Evolutionary conservation across 148 eudicot genomes (phyloP), one percentile per base, ranked within the genome.

Genomic region (Camellia granthamiana): DNA sequence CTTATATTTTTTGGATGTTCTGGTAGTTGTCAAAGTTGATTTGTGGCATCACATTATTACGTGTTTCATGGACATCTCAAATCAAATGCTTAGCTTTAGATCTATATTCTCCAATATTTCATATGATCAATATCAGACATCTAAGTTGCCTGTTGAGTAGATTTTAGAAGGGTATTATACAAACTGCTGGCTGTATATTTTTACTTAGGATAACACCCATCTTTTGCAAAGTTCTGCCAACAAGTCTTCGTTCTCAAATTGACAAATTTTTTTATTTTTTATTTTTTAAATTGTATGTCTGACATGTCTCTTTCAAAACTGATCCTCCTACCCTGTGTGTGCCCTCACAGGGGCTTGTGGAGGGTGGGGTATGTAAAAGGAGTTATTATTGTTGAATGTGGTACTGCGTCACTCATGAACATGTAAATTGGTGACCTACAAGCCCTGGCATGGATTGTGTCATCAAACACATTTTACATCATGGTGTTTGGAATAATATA

Each of bases 1-100:
- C 5, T 10, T 30, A 30, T 30, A 19, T 15, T 30, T 30, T 30
- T 52, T 74, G 23, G 19, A 74, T 74, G 52, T 10, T 72, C 59
- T 47, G 23, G 67, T 21, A 75, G 69, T 44, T 16, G 11, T 62
- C 65, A 6, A 68, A 77, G 51, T 75, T 19, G 75, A 62, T 61
- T 55, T 52, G 10, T 23, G 6, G 23, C 12, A 18, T 13, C 16
- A 18, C 42, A 3, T 64, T 10, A 64, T 64, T 8, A 3, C 14
- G 23, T 64, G 42, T 23, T 21, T 15, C 64, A 16, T 18, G 64
- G 64, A 60, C 4, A 6, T 12, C 58, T 55, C 58, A 8, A 12
- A 55, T 55, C 58, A 55, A 55, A 55, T 60, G 58, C 58, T 55
- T 55, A 55, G 64, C 16, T 42, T 30, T 42, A 2, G 72, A 44